These are phyloP conservation scores for Biscogniauxia marginata DNA, from an alignment of 2,329 filamentous ascomycete species.

Conservation along the genomic window DNA sequence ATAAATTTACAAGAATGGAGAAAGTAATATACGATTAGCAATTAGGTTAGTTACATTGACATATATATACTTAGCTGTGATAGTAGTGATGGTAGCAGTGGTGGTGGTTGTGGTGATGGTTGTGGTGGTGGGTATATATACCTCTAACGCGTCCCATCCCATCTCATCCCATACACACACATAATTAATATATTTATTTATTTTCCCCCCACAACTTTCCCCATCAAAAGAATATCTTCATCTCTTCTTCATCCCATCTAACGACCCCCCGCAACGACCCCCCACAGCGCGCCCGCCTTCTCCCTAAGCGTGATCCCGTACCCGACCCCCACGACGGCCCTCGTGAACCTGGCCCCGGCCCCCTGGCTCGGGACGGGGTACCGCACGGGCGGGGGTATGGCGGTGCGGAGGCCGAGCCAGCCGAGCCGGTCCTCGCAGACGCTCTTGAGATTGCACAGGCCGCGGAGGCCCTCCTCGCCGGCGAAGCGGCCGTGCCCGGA, in stretches of 20 bases:
- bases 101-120: too few species aligned
- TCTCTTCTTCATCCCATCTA: too few species aligned
- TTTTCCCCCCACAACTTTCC: neutral
- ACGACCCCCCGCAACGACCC: too few species aligned
- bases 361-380: constrained; percentile 73
- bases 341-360: constrained; percentile 62
- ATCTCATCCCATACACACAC: too few species aligned
- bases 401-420: constrained; percentile 65
- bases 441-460: constrained; percentile 83
- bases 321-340: constrained; percentile 59
- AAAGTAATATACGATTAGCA: neutral
- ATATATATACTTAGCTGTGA: constrained; percentile 4
- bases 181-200: too few species aligned
- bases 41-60: neutral
- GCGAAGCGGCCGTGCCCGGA: constrained; percentile 93
- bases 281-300: constrained; percentile 41
- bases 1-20: neutral
- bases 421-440: constrained; percentile 74
- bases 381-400: constrained; percentile 75
- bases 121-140: too few species aligned
- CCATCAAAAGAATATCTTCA: too few species aligned
- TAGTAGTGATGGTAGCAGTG: too few species aligned
- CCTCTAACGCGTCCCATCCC: too few species aligned
- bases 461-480: constrained; percentile 81
- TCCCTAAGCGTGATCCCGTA: constrained; percentile 47